Base-by-base conservation (phyloP, 2,329 filamentous ascomycete species). In the Nectriaceae sp. region DNA sequence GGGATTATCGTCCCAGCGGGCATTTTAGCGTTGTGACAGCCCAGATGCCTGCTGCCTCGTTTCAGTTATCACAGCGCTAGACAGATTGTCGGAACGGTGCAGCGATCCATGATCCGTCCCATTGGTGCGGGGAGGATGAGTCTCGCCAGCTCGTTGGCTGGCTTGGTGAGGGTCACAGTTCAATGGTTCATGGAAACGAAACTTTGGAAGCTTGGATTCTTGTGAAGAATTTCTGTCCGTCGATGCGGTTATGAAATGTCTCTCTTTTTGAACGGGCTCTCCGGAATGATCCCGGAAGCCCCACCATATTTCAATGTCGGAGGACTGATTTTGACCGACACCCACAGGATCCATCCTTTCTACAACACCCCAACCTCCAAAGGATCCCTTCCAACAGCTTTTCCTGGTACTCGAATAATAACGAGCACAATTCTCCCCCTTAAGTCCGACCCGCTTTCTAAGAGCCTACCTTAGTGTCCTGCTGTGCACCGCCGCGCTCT, bases 21-120 rank as follows among this genome's bases (percentile, higher is more conserved):
- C 46, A 47, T 44, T 49, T 51, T 62, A 62, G 60, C 50, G 54
- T 51, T 44, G 56, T 61, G 58, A 62, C 47, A 50, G 39, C 47
- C 41, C 40, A 37, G 36, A 52, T 46, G 47, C 54, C 49, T 60
- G 60, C 47, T 53, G 57, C 55, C 46, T 62, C 51, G 52, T 55
- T 53, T 53, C 47, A 52, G 48, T 47, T 55, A 60, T 63, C 58
- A 63, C 55, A 58, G 49, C 59, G 57, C 58, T 61, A 63, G 48
- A 63, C 51, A 57, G 50, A 61, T 53, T 63, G 52, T 61, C 60
- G 58, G 60, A 57, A 61, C 53, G 51, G 45, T 51, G 50, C 54
- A 55, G 45, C 42, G 53, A 58, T 63, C 53, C 42, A 53, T 54
- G 40, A 42, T 49, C 57, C 55, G 50, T 43, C 49, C 52, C 53